Base-by-base conservation (phyloP, 495 filamentous ascomycete species). In the Neurospora tetrasperma region DNA sequence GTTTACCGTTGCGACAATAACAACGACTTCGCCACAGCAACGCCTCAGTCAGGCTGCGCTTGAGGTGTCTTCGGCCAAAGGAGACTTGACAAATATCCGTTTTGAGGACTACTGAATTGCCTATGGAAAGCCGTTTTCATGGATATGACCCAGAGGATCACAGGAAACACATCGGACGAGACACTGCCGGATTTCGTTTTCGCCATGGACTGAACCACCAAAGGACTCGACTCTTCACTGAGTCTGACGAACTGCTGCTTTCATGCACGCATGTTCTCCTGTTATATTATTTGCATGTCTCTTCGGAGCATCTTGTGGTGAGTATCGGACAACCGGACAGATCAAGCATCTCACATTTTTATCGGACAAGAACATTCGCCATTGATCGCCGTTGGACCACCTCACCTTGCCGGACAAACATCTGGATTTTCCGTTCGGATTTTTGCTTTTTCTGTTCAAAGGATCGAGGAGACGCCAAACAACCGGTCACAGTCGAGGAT, bases 91-190 rank as follows among this genome's bases (percentile, higher is more conserved):
- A 35, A 35, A 18, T 66, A 66, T 38, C 54, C 54, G 54, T 35
- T 66, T 27, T 66, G 54, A 66, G 54, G 54, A 66, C 54, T 66
- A 66, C 54, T 66, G 54, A 66, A 66, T 66, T 66, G 54, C 54
- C 54, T 35, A 66, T 66, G 54, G 54, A 66, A 66, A 35, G 54
- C 54, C 54, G 54, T 66, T 35, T 59, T 66, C 54, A 66, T 35
- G 54, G 54, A 66, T 66, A 66, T 66, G 54, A 66, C 54, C 54
- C 54, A 66, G 6, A 66, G 54, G 54, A 66, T 66, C 27, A 66
- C 54, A 66, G 54, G 54, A 66, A 14, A 66, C 27, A 62, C 7
- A 66, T 18, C 54, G 14, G 54, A 66, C 54, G 54, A 66, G 27
- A 35, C 54, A 66, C 54, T 35, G 27, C 54, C 54, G 54, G 54